Evolutionary conservation across 768 basidiomycete species (phyloP).

Genomic region (Russula earlei): DNA sequence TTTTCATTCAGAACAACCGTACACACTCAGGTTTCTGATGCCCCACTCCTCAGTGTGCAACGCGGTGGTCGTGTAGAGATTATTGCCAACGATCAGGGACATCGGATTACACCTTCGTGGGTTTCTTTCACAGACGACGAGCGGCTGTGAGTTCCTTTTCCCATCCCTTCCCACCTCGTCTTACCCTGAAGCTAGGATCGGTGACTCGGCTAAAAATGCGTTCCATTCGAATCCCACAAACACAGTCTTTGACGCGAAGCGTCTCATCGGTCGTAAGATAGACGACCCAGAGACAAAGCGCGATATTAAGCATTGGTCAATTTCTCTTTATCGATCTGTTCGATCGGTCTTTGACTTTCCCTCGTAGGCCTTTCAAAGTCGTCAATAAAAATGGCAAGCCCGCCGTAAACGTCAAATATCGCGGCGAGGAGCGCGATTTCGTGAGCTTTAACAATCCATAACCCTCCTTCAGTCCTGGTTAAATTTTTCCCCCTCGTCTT

Average conservation of each 20-base stretch:
- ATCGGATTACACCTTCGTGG: slow-evolving; percentile 57
- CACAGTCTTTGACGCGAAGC: slow-evolving; percentile 95
- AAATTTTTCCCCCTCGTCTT: not conserved
- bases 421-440: slow-evolving; percentile 72
- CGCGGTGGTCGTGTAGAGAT: slow-evolving; percentile 47
- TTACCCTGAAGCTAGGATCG: slow-evolving; percentile 41
- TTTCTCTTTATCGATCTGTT: not conserved
- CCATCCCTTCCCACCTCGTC: not conserved
- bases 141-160: slow-evolving; percentile 32
- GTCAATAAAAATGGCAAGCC: slow-evolving; percentile 77
- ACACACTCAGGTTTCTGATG: slow-evolving; percentile 29
- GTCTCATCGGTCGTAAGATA: slow-evolving; percentile 82
- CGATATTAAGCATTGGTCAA: slow-evolving; percentile 76
- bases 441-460: slow-evolving; percentile 37
- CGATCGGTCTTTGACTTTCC: not conserved
- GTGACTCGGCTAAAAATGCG: slow-evolving; percentile 95
- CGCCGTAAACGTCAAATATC: slow-evolving; percentile 65
- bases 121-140: slow-evolving; percentile 52
- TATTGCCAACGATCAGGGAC: slow-evolving; percentile 47
- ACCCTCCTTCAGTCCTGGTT: no score
- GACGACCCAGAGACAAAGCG: slow-evolving; percentile 73
- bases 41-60: slow-evolving; percentile 24
- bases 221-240: slow-evolving; percentile 86
- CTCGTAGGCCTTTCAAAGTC: slow-evolving; percentile 59
- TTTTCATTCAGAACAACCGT: slow-evolving; percentile 8